Evolutionary conservation across 192 early-diverging fungal genomes (phyloP), one percentile per base, ranked within the genome.

Genomic region (Entomortierella beljakovae): DNA sequence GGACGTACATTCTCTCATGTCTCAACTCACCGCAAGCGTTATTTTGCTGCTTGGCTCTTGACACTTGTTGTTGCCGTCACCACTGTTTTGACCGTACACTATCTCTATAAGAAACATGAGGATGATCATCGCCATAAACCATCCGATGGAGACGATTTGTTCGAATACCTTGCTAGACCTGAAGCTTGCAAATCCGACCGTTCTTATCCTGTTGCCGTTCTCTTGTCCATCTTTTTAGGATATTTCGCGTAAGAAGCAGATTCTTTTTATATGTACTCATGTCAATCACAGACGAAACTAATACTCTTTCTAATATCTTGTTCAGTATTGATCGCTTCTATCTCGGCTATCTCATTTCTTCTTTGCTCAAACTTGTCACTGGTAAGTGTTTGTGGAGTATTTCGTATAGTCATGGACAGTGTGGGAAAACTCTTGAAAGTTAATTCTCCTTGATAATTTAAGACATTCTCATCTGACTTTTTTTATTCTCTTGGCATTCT

Each of bases 241-340:
- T 81, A 81, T 32, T 34, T 86, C 43, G 85, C 76, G 74, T 79
- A 79, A 61, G 46, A 46, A 22, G 28, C 49, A 11, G 11, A 11
- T 6, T 13, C 13, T 40, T 46, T 10, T 46, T n/a, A n/a, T n/a
- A n/a, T n/a, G n/a, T n/a, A n/a, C n/a, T n/a, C n/a, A n/a, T n/a
- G n/a, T n/a, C n/a, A n/a, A n/a, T n/a, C n/a, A n/a, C n/a, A n/a
- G n/a, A n/a, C n/a, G 16, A 49, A 31, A 32, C 1, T 55, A 26
- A 53, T 72, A 54, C 16, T 23, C 1, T 55, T 42, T 4, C 56
- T 13, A 71, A n/a, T n/a, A 58, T 35, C 1, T 33, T 51, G 20
- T 31, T n/a, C 22, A 82, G 83, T 50, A 55, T 87, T 34, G 85
- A 87, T 64, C 85, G 85, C 52, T 87, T 87, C 81, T 87, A 87